A percentile compares a stretch with the other conserved stretches of the same genome.
phyloP scores from a whole-genome alignment of 768 basidiomycete genomes.

The Trametes meyenii region DNA sequence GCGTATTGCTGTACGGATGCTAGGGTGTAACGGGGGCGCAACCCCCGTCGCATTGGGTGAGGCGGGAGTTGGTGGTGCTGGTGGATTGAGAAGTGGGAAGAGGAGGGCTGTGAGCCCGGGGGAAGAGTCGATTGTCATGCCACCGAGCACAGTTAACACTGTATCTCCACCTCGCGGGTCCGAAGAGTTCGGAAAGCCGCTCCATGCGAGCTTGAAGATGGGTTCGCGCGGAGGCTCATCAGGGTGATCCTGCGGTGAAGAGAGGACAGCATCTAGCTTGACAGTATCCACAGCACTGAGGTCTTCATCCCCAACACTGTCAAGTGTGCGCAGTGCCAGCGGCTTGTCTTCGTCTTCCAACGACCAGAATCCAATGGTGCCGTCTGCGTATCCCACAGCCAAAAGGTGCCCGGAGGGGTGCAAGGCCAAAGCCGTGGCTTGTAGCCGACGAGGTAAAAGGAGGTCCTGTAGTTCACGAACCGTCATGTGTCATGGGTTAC shows the following conservation, averaged over 20 bases:
- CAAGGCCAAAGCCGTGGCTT: constrained; percentile 71
- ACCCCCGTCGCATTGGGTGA: constrained; percentile 29
- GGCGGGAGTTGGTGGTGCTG: constrained; percentile 44
- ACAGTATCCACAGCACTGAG: constrained; percentile 57
- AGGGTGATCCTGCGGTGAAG: constrained; percentile 25
- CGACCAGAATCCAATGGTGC: constrained; percentile 83
- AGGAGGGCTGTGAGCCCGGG: constrained; percentile 70
- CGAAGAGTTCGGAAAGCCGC: constrained; percentile 65
- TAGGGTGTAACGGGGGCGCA: constrained; percentile 34
- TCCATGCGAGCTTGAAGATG: constrained; percentile 88
- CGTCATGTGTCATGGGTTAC: background rate
- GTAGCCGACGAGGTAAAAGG: constrained; percentile 67
- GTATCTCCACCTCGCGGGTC: constrained; percentile 75
- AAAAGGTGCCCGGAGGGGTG: constrained; percentile 80
- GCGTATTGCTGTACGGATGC: constrained; percentile 64
- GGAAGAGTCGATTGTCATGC: constrained; percentile 53
- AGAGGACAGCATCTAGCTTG: constrained; percentile 45
- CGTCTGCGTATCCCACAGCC: constrained; percentile 80
- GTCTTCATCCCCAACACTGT: constrained; percentile 49
- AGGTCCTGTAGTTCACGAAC: constrained; percentile 49
- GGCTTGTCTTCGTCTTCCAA: constrained; percentile 77
- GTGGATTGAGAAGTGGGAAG: constrained; percentile 65
- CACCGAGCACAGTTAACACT: constrained; percentile 77
- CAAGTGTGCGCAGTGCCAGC: constrained; percentile 71
- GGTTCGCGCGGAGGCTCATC: constrained; percentile 56